Conservation (phyloP, 495 filamentous ascomycete genomes). For the Podospora sp. region DNA sequence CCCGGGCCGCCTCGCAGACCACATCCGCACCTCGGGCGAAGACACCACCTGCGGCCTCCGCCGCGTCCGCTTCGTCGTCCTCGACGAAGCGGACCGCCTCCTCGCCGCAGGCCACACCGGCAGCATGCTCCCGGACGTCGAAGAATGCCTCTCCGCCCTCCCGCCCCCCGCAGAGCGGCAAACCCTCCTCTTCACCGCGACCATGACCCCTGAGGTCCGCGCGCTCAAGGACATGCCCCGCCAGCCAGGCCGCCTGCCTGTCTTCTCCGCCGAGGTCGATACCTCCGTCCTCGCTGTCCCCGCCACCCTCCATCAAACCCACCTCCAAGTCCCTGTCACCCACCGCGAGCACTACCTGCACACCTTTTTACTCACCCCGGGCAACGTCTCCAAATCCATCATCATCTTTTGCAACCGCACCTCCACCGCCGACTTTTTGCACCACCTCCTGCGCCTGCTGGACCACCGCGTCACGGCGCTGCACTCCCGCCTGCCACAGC, state of each 20-base stretch:
- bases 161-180: constrained; percentile 74
- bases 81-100: constrained; percentile 95
- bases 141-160: constrained; percentile 78
- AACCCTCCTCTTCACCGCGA: constrained; percentile 95
- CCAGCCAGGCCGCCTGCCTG: constrained; percentile 65
- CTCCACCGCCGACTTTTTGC: constrained; percentile 81
- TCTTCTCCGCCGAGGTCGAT: constrained; percentile 87
- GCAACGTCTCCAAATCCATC: constrained; percentile 69
- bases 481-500: constrained; percentile 82
- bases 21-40: constrained; percentile 84
- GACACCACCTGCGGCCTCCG: constrained; percentile 83
- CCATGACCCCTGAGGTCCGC: constrained; percentile 88
- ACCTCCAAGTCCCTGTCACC: constrained; percentile 82
- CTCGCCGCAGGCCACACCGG: constrained; percentile 67
- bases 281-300: constrained; percentile 75
- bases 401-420: constrained; percentile 98
- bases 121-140: constrained; percentile 91
- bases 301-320: constrained; percentile 76
- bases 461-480: constrained; percentile 88
- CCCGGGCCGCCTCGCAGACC: constrained; percentile 90
- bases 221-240: constrained; percentile 75
- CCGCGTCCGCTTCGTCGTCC: constrained; percentile 79
- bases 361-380: constrained; percentile 77
- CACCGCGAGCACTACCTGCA: constrained; percentile 94
- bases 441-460: constrained; percentile 80